Evolutionary conservation across 495 filamentous ascomycete species (phyloP).

Genomic region (Evernia prunastri): DNA sequence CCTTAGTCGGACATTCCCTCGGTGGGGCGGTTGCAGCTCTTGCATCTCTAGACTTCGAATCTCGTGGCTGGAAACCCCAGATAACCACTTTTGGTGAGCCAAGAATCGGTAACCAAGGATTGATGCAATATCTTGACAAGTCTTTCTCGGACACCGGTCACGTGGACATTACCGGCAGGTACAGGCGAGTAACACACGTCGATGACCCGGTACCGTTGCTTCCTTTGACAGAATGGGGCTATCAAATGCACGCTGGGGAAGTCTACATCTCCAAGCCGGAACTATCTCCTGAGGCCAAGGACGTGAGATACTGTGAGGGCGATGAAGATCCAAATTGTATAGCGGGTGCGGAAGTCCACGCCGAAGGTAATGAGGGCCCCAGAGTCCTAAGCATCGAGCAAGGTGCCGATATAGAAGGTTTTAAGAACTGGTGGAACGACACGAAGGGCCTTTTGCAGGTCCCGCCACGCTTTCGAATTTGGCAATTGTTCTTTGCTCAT

Average conservation of each 20-base stretch:
- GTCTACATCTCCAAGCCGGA: constrained; percentile 68
- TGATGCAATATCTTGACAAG: constrained; percentile 61
- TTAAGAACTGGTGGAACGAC: constrained; percentile 22
- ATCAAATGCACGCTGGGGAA: constrained; percentile 75
- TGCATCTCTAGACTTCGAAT: constrained; percentile 67
- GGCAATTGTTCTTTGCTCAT: constrained; percentile 92
- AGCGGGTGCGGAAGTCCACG: constrained; percentile 44
- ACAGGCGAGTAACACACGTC: constrained; percentile 76
- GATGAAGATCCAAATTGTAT: constrained; percentile 65
- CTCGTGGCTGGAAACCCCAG: constrained; percentile 60
- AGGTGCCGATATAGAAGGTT: constrained; percentile 24
- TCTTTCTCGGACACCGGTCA: constrained; percentile 44
- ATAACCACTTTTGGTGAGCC: constrained; percentile 96
- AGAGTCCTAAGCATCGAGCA: constrained; percentile 24
- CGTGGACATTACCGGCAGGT: constrained; percentile 37
- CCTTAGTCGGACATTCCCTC: constrained; percentile 82
- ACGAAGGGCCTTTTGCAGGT: constrained; percentile 39
- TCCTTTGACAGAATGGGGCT: constrained; percentile 82
- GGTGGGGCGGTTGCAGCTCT: constrained; percentile 89
- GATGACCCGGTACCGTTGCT: constrained; percentile 87
- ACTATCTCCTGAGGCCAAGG: constrained; percentile 58
- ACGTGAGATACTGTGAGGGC: constrained; percentile 67
- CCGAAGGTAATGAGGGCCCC: constrained; percentile 1
- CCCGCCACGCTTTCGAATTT: constrained; percentile 62
- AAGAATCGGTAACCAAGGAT: constrained; percentile 66